Evolutionary conservation across 2,329 filamentous ascomycete species (phyloP).

Genomic region (Rugonectria rugulosa): DNA sequence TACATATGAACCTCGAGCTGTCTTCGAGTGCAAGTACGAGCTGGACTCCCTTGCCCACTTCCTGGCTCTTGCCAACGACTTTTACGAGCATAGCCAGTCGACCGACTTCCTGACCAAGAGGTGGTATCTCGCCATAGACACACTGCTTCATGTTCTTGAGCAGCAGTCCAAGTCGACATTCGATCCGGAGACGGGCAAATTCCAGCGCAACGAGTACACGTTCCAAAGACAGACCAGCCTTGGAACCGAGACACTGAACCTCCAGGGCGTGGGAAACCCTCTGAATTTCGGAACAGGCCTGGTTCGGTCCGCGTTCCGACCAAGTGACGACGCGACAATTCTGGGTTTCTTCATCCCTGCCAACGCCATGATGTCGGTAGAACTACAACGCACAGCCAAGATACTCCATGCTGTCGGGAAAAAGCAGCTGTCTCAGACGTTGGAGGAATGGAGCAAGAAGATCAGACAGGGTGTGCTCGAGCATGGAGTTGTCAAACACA

Average conservation of each 20-base stretch:
- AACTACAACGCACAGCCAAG: conserved; percentile 77
- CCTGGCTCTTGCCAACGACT: conserved; percentile 84
- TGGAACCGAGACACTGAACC: conserved; percentile 88
- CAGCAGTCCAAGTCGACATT: conserved; percentile 86
- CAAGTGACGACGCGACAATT: conserved; percentile 94
- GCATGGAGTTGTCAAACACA: conserved; percentile 81
- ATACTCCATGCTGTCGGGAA: conserved; percentile 71
- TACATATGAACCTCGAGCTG: conserved; percentile 79
- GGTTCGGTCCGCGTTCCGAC: conserved; percentile 89
- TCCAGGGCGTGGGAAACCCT: conserved; percentile 89
- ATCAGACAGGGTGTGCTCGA: conserved; percentile 84
- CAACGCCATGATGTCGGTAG: conserved; percentile 95
- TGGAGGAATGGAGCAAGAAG: conserved; percentile 65
- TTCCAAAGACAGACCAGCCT: conserved; percentile 82
- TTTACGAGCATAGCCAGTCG: conserved; percentile 80
- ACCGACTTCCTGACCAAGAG: conserved; percentile 79
- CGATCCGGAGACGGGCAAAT: conserved; percentile 69
- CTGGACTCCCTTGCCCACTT: conserved; percentile 95
- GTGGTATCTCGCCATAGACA: conserved; percentile 82
- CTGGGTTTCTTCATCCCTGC: conserved; percentile 94
- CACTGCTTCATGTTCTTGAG: conserved; percentile 75
- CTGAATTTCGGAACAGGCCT: conserved; percentile 84
- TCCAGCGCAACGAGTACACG: conserved; percentile 79
- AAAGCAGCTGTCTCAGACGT: conserved; percentile 57
- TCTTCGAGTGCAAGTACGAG: conserved; percentile 99